These are phyloP conservation scores for Talaromyces sp. DNA, from an alignment of 2,329 filamentous ascomycete species.

Conservation along the genomic window DNA sequence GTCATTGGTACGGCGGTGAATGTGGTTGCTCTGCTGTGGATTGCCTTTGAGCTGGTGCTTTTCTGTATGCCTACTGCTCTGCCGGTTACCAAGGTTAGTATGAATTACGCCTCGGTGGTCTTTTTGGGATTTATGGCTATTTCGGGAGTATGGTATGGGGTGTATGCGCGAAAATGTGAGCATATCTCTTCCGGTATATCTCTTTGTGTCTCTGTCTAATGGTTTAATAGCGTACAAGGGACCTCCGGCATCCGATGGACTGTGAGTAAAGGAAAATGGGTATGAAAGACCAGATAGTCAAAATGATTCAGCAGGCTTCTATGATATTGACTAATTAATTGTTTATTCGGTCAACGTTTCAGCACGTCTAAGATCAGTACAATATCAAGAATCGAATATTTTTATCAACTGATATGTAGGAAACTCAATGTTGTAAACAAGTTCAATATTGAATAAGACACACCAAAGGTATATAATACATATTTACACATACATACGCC, in stretches of 20 bases:
- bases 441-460: not conserved
- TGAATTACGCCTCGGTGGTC: slow-evolving; percentile 58
- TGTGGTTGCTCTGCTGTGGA: slow-evolving; percentile 47
- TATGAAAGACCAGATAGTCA: no score
- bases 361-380: no score
- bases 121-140: slow-evolving; percentile 52
- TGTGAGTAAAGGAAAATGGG: slow-evolving; percentile 1
- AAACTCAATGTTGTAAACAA: no score
- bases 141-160: slow-evolving; percentile 47
- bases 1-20: slow-evolving; percentile 45
- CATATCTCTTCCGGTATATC: slow-evolving; percentile 4
- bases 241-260: slow-evolving; percentile 29
- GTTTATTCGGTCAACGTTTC: not conserved
- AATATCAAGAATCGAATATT: not conserved
- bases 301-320: no score
- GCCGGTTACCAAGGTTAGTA: slow-evolving; percentile 49
- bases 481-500: not conserved
- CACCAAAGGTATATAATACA: not conserved
- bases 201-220: not conserved
- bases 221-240: slow-evolving; percentile 28
- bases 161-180: slow-evolving; percentile 50
- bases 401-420: no score
- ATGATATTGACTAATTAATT: not conserved
- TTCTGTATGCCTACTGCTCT: slow-evolving; percentile 52
- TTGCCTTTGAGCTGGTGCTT: slow-evolving; percentile 49